Conservation (phyloP, 305 asterid species). For the Ilex paraguariensis region DNA sequence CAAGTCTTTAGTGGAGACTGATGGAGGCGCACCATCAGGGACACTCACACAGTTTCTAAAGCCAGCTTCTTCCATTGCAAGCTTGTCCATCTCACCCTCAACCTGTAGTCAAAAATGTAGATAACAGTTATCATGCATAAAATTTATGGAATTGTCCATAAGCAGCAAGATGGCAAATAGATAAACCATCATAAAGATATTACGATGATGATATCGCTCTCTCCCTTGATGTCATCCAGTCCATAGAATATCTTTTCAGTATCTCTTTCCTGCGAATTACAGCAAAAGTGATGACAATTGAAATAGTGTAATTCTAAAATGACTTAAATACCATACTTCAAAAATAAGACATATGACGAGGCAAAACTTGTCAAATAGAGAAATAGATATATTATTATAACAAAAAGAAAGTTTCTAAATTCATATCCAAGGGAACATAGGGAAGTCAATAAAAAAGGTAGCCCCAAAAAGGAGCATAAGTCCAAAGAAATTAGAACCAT, state of each 20-base stretch:
- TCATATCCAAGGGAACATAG: not conserved
- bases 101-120: conserved; percentile 39
- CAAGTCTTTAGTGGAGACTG: conserved; percentile 57
- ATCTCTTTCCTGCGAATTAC: conserved; percentile 58
- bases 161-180: conserved; percentile 17
- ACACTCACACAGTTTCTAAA: conserved; percentile 89
- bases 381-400: no score
- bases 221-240: conserved; percentile 76
- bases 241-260: conserved; percentile 82
- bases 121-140: conserved; percentile 8
- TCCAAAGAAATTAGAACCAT: no score
- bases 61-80: conserved; percentile 99
- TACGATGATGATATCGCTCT: conserved; percentile 85
- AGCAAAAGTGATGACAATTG: conserved; percentile 14
- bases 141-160: conserved; percentile 15
- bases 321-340: conserved; percentile 1
- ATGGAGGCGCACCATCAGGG: conserved; percentile 92
- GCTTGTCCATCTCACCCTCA: conserved; percentile 99
- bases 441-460: not conserved
- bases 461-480: no score
- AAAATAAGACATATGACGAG: not conserved
- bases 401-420: no score
- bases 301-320: conserved; percentile 10
- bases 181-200: conserved; percentile 4
- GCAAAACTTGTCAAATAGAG: no score